phyloP scores from a whole-genome alignment of 495 filamentous ascomycete genomes.

The Hyaloscypha finlandica region DNA sequence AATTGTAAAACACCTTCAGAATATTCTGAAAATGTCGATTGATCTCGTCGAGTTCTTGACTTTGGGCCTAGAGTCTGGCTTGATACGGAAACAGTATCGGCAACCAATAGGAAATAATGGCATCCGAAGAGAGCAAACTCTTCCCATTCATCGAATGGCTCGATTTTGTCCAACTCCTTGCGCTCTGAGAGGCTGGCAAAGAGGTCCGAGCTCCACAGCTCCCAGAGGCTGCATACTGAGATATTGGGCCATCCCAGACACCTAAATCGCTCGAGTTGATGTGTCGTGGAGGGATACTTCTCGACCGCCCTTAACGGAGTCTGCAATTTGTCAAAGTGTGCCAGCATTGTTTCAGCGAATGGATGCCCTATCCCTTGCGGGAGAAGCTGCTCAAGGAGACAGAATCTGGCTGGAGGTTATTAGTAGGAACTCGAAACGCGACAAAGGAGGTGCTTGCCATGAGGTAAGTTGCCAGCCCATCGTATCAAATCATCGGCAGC shows the following conservation, averaged over 20 bases:
- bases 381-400: slow-evolving; percentile 85
- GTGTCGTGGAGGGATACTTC: slow-evolving; percentile 62
- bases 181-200: slow-evolving; percentile 61
- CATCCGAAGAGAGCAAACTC: slow-evolving; percentile 84
- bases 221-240: slow-evolving; percentile 67
- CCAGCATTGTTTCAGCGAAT: slow-evolving; percentile 85
- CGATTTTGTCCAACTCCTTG: slow-evolving; percentile 60
- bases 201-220: slow-evolving; percentile 69
- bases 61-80: neutral
- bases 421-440: slow-evolving; percentile 6
- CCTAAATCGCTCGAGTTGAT: slow-evolving; percentile 68
- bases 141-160: slow-evolving; percentile 96
- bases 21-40: neutral
- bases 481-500: slow-evolving; percentile 70
- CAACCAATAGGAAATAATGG: slow-evolving; percentile 84
- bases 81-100: slow-evolving; percentile 32
- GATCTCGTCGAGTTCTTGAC: neutral
- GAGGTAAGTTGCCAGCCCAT: slow-evolving; percentile 65
- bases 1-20: neutral
- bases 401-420: slow-evolving; percentile 56
- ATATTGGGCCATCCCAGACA: slow-evolving; percentile 64
- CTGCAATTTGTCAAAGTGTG: slow-evolving; percentile 77
- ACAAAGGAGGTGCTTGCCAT: slow-evolving; percentile 49
- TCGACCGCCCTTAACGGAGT: slow-evolving; percentile 74
- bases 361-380: slow-evolving; percentile 76